Base-by-base conservation (phyloP, 176 grass and related monocot genomes). In the Carex littledalei region DNA sequence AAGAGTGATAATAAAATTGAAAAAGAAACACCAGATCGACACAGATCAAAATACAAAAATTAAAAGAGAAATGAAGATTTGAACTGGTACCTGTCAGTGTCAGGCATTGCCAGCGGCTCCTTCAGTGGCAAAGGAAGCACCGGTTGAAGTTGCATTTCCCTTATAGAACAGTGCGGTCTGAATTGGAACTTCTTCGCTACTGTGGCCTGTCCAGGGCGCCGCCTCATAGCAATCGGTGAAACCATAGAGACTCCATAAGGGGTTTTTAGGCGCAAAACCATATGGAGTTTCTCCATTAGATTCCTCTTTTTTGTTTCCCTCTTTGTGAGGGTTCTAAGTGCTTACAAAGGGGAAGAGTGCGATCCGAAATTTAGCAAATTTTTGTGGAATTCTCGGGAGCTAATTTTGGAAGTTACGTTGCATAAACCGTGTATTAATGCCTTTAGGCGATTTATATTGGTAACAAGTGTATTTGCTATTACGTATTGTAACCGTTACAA, bases 271-370 rank as follows among this genome's bases (percentile, higher is more conserved):
- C 74, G n/a, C 74, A 78, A 78, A 55, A 78, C 50, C 74, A 32
- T 78, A 56, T 78, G 74, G 74, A 78, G 74, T 17, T 55, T 78
- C 50, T 50, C 74, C 74, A 78, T 78, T 29, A 32, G 5, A 56
- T 3, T 76, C 32, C 31, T 13, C 16, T 8, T 74, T 50, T 21
- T 45, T 20, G 10, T 26, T 26, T 52, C 18, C 18, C 67, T 45
- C 67, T 71, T 21, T 21, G 13, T 17, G 22, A 53, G 21, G 49
- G 21, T 26, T 53, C 37, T 50, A 52, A 29, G 72, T 55, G 73
- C 21, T 76, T 31, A 53, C 8, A 54, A 53, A 52, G 5, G 47
- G 73, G 73, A n/a, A 39, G 67, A 78, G 74, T 71, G 67, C 18
- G 47, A 18, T 18, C 21, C 47, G 74, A 78, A 78, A 78, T 55